Evolutionary conservation across 116 monocot species (phyloP).

Genomic region (Dioscorea cayenensis): DNA sequence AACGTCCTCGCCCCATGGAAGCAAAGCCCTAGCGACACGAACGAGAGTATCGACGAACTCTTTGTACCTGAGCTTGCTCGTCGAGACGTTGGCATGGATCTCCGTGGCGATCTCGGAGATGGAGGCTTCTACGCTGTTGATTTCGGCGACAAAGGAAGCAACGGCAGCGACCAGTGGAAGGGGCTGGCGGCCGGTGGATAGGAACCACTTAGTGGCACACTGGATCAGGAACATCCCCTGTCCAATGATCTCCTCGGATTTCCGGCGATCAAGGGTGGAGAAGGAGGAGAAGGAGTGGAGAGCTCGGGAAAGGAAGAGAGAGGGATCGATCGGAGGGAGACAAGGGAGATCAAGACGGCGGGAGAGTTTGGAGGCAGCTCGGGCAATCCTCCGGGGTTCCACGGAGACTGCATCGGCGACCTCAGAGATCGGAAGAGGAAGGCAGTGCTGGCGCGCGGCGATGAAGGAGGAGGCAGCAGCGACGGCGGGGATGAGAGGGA

Average conservation of each 20-base stretch:
- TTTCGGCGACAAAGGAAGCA: slow-evolving; percentile 30
- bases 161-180: slow-evolving; percentile 66
- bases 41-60: slow-evolving; percentile 54
- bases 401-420: slow-evolving; percentile 27
- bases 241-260: slow-evolving; percentile 25
- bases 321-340: slow-evolving; percentile 39
- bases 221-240: slow-evolving; percentile 59
- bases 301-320: slow-evolving; percentile 21
- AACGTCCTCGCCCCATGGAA: slow-evolving; percentile 81
- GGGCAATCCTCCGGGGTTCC: slow-evolving; percentile 32
- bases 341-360: slow-evolving; percentile 29
- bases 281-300: slow-evolving; percentile 14
- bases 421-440: slow-evolving; percentile 48
- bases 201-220: slow-evolving; percentile 67
- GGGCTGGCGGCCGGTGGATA: slow-evolving; percentile 70
- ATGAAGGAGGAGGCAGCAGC: slow-evolving; percentile 46
- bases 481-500: slow-evolving; percentile 49
- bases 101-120: slow-evolving; percentile 52
- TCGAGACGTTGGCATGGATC: slow-evolving; percentile 26
- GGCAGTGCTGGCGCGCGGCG: slow-evolving; percentile 24
- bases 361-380: slow-evolving; percentile 41
- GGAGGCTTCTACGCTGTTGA: slow-evolving; percentile 25
- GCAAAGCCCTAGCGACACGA: slow-evolving; percentile 34
- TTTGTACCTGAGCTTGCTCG: slow-evolving; percentile 40
- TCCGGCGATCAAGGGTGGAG: slow-evolving; percentile 12